Base-by-base conservation (phyloP, 495 filamentous ascomycete species). In the Articulospora tetracladia region DNA sequence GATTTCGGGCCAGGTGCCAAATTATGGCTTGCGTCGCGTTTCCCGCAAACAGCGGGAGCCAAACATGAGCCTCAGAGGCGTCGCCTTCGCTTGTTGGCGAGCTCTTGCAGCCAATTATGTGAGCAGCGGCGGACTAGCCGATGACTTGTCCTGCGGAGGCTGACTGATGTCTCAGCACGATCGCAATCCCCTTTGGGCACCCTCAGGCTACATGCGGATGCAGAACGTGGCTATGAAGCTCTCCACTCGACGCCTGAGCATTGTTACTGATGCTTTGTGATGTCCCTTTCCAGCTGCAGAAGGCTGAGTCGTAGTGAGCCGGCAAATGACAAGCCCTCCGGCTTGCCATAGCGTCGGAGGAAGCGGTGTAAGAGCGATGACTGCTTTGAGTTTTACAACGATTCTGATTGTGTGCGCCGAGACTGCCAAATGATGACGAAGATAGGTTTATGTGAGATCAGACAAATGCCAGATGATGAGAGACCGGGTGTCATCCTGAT, bases 111-210 rank as follows among this genome's bases (percentile, higher is more conserved):
- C 47, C 47, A 25, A 50, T 50, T 11, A 22, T 6, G 25, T 7
- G 2, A 26, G 2, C 17, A 3, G 25, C 17, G 3, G 20, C 47
- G 47, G 47, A 50, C 20, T 3, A 50, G 47, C 47, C 47, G 47
- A 50, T 44, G 39, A 44, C 39, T 44, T 44, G 39, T 44, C 39
- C 39, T 15, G 17, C 19, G 20, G n/a, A 25, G 47, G 47, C 20
- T 50, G 47, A 50, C 47, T 50, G 47, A 50, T 50, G 47, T 50
- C 47, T 50, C 47, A 50, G 39, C 15, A 44, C 3, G 8, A 19
- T 44, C 39, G 39, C 39, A 8, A 8, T 44, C 15, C 39, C 7
- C 39, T 15, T 44, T 44, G 39, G 15, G 4, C 10, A 44, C n/a
- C 17, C 39, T 34, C 15, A 34, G 7, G 30, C 6, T 34, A 34